These are phyloP conservation scores for Myriosclerotinia curreyana DNA, from an alignment of 2,329 filamentous ascomycete genomes.

Conservation along the genomic window DNA sequence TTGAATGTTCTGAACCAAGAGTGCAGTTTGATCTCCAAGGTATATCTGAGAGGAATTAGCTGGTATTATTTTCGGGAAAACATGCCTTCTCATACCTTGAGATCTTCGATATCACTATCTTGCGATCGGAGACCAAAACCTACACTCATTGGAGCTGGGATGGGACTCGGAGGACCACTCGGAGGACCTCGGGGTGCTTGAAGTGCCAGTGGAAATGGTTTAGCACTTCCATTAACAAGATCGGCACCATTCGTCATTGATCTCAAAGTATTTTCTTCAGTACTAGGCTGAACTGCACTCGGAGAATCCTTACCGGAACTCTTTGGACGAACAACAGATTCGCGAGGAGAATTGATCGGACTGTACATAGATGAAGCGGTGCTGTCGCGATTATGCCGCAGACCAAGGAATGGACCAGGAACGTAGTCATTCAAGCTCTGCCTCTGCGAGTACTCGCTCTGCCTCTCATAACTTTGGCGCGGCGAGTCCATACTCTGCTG, in stretches of 20 bases:
- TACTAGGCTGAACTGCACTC: neutral
- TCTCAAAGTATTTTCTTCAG: neutral
- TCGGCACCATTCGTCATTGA: conserved; percentile 14
- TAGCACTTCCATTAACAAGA: conserved; percentile 37
- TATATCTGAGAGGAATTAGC: conserved; percentile 55
- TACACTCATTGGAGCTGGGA: conserved; percentile 38
- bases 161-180: conserved; percentile 16
- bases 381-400: conserved; percentile 56
- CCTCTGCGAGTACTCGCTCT: conserved; percentile 2
- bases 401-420: conserved; percentile 55
- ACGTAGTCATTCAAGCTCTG: conserved; percentile 15
- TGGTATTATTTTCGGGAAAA: neutral
- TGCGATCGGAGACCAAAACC: conserved; percentile 44
- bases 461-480: conserved; percentile 6
- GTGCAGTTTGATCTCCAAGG: conserved; percentile 77
- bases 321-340: conserved; percentile 42
- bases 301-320: neutral
- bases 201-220: conserved; percentile 22
- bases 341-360: conserved; percentile 65
- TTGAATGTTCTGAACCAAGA: conserved; percentile 76
- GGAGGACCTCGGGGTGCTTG: conserved; percentile 19
- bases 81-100: conserved; percentile 49
- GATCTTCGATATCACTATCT: conserved; percentile 54
- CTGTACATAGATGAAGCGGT: conserved; percentile 73
- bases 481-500: neutral